phyloP scores from a whole-genome alignment of 106 monocot species.

The Allium sativum region DNA sequence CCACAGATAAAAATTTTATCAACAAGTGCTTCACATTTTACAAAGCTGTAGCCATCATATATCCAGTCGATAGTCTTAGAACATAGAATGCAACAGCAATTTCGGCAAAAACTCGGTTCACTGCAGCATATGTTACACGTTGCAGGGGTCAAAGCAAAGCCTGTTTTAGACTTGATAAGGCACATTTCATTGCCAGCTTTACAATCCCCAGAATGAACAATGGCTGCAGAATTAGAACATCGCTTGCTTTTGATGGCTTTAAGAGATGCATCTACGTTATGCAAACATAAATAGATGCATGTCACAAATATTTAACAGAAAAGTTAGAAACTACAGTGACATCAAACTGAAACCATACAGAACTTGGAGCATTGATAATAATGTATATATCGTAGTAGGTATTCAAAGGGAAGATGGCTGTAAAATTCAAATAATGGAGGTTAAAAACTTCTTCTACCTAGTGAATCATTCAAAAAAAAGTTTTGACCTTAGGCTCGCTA shows the following conservation, averaged over 20 bases:
- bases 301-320: too few relatives aligned
- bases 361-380: too few relatives aligned
- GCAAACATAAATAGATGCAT: neutral
- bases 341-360: too few relatives aligned
- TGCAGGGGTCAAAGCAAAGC: constrained; percentile 11
- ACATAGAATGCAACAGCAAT: constrained; percentile 83
- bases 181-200: constrained; percentile 63
- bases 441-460: too few relatives aligned
- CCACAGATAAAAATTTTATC: constrained; percentile 49
- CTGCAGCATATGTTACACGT: constrained; percentile 70
- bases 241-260: constrained; percentile 5
- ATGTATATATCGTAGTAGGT: too few relatives aligned
- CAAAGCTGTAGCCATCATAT: constrained; percentile 35
- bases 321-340: too few relatives aligned
- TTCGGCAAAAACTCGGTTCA: constrained; percentile 60
- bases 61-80: constrained; percentile 33
- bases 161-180: constrained; percentile 9
- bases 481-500: too few relatives aligned
- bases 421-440: too few relatives aligned
- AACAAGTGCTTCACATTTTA: constrained; percentile 52
- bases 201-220: constrained; percentile 21
- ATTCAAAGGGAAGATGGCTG: too few relatives aligned
- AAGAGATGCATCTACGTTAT: neutral
- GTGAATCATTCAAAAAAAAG: too few relatives aligned
- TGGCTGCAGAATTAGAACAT: constrained; percentile 8